phyloP scores from a whole-genome alignment of 352 stramenopile genomes.

The Pythium phragmiticola region DNA sequence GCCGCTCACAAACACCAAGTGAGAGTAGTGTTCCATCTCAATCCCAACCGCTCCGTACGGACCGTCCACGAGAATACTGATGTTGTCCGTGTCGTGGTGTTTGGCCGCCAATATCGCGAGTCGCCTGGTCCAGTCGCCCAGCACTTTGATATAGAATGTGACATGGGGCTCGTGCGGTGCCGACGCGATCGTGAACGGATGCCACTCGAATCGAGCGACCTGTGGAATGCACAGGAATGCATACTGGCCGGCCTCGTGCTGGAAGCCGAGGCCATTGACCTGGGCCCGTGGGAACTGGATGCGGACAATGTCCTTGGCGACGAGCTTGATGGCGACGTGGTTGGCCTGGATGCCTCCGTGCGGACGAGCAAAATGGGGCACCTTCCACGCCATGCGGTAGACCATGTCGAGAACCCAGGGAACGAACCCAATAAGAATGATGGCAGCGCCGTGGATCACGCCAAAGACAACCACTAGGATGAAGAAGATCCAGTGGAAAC shows the following conservation, averaged over 20 bases:
- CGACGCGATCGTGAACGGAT: conserved; percentile 88
- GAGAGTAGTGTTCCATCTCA: conserved; percentile 54
- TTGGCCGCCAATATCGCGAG: conserved; percentile 33
- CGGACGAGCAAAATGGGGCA: conserved; percentile 24
- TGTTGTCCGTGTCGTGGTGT: conserved; percentile 1
- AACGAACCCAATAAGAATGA: conserved; percentile 35
- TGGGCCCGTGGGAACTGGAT: conserved; percentile 43
- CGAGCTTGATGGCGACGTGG: conserved; percentile 8
- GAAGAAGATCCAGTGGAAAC: conserved; percentile 53
- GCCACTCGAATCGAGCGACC: conserved; percentile 73
- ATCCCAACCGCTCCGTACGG: conserved; percentile 45
- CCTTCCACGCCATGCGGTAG: conserved; percentile 35
- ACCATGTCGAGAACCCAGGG: conserved; percentile 42
- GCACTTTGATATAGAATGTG: conserved; percentile 60
- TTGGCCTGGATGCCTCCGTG: conserved; percentile 23
- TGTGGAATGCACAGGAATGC: conserved; percentile 79
- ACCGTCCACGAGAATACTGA: conserved; percentile 47
- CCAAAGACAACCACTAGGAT: conserved; percentile 36
- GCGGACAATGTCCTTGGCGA: conserved; percentile 35
- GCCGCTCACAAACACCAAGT: conserved; percentile 46
- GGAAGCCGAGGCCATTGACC: conserved; percentile 20
- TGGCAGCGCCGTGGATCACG: conserved; percentile 39
- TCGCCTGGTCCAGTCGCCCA: conserved; percentile 66
- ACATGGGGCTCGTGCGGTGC: conserved; percentile 66
- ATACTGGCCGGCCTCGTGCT: conserved; percentile 62